A percentile compares a stretch with the other conserved stretches of the same genome.
These are phyloP conservation scores for Diplotaxis tenuifolia DNA, from an alignment of 345 rosid genomes.

Conservation along the genomic window DNA sequence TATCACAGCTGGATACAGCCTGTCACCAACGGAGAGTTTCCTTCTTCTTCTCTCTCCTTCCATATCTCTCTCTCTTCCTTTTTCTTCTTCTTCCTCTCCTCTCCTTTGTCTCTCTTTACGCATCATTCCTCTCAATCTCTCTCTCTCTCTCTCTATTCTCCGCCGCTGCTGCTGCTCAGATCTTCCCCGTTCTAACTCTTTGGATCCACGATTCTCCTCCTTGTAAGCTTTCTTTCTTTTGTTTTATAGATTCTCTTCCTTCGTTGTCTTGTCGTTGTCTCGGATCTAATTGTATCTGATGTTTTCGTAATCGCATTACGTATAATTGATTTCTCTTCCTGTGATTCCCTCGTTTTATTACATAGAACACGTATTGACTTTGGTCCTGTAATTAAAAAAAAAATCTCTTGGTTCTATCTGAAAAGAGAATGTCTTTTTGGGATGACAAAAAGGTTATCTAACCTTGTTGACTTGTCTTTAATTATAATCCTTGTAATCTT, in stretches of 20 bases:
- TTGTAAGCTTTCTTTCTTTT: conserved; percentile 47
- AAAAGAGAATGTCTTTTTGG: conserved; percentile 3
- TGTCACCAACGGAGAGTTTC: conserved; percentile 96
- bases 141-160: not conserved
- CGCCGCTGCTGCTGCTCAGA: conserved; percentile 38
- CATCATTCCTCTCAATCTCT: conserved; percentile 3
- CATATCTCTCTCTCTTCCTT: no score
- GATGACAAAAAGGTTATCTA: not conserved
- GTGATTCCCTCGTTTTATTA: not conserved
- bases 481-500: not conserved
- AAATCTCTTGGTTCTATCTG: conserved; percentile 1
- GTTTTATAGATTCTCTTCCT: not conserved
- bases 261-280: not conserved
- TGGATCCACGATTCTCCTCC: conserved; percentile 55
- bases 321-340: not conserved
- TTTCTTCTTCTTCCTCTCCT: no score
- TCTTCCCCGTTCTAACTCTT: conserved; percentile 27
- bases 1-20: conserved; percentile 97
- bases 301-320: not conserved
- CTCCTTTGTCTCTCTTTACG: conserved; percentile 8
- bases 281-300: conserved; percentile 25
- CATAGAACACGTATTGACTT: not conserved
- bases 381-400: not conserved
- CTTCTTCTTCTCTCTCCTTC: conserved; percentile 26
- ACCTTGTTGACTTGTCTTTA: conserved; percentile 19